Base-by-base conservation (phyloP, 768 basidiomycete species). In the Suillus americanus region DNA sequence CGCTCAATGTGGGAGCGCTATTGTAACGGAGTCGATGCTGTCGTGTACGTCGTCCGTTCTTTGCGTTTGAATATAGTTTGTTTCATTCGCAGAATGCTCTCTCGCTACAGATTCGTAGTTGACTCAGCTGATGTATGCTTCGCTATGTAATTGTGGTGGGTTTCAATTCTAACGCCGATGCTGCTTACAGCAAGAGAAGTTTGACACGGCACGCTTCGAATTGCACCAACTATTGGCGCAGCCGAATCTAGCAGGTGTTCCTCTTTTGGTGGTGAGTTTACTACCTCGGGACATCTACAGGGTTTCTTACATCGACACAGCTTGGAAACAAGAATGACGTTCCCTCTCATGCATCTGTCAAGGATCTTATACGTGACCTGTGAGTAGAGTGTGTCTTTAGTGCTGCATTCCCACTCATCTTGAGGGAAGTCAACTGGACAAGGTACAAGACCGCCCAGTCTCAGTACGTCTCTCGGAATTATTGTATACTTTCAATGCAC, bases 1-100 rank as follows among this genome's bases (percentile, higher is more conserved):
- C 87, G 95, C 51, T 92, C 92, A 41, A 95, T 96, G 89, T 97
- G 94, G 93, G 94, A 95, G 76, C 83, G 95, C 51, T 97, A 97
- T 76, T 95, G 94, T 77, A 86, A 89, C 66, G 95, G 95, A 10
- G 94, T 94, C 1, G 94, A 97, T 72, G 95, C 95, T 30, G 89
- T 97, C 41, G 85, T 97, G 94, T 96, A 75, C 71, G 91, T 69
- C 59, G 23, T 57, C 37, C 16, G 37, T 56, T 56, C 35, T 38
- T 23, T 23, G 20, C 35, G 16, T 40, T 71, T 54, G 60, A n/a
- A n/a, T n/a, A 37, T 38, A 33, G 30, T 16, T 2, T 1, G 38
- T 57, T 57, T 57, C 14, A 57, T 18, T 45, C 3, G 1, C 2
- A 55, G 7, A 48, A 60, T 51, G 9, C 14, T 40, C 59, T 20